Conservation (phyloP, 2,329 filamentous ascomycete genomes). For the Ophiocordyceps australis region DNA sequence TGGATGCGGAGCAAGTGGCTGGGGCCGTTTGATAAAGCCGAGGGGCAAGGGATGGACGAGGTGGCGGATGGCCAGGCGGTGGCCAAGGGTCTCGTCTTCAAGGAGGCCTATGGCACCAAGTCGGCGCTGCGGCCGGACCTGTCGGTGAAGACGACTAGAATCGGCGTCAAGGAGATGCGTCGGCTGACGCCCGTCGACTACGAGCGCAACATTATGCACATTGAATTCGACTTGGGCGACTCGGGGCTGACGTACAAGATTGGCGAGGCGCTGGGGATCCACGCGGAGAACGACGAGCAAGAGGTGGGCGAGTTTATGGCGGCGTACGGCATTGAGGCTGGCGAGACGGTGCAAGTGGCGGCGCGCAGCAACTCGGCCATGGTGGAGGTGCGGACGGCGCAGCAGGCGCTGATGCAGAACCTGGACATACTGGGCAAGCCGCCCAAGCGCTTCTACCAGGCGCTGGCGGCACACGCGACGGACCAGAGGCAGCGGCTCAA, state of each 20-base stretch:
- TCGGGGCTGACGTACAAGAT: constrained; percentile 94
- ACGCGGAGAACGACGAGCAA: constrained; percentile 75
- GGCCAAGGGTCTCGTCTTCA: constrained; percentile 80
- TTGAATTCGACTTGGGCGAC: constrained; percentile 87
- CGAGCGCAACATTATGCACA: constrained; percentile 99
- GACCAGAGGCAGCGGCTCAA: constrained; percentile 70
- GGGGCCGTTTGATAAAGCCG: constrained; percentile 56
- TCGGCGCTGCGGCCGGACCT: constrained; percentile 68
- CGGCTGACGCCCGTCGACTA: constrained; percentile 76
- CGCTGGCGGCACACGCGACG: constrained; percentile 67
- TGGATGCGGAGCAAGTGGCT: constrained; percentile 70
- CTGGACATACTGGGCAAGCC: constrained; percentile 94
- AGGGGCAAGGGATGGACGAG: constrained; percentile 44
- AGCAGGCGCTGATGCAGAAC: constrained; percentile 81
- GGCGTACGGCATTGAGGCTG: constrained; percentile 68
- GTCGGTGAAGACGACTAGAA: constrained; percentile 66
- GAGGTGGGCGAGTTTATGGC: constrained; percentile 75
- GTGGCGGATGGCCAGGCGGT: constrained; percentile 67
- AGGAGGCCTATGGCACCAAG: constrained; percentile 74
- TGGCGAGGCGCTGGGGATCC: constrained; percentile 89
- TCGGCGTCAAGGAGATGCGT: constrained; percentile 89
- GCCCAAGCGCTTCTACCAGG: constrained; percentile 95
- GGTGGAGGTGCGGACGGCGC: constrained; percentile 78
- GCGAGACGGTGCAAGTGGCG: constrained; percentile 81
- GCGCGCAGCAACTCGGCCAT: constrained; percentile 59